These are phyloP conservation scores for Haematococcus sp. DNA, from an alignment of 139 green algal species.

Conservation along the genomic window DNA sequence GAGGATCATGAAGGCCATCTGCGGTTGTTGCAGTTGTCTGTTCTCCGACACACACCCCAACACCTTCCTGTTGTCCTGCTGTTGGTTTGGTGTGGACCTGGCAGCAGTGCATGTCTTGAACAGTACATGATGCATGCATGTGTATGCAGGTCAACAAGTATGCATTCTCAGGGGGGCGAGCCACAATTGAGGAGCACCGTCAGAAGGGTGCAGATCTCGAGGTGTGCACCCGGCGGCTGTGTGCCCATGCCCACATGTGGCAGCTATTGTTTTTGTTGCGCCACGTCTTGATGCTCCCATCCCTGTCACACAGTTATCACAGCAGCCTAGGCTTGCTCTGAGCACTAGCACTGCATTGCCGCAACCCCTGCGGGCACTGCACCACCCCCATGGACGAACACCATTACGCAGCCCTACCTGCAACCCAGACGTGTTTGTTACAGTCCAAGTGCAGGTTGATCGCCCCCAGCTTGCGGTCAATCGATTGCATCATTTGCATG, in stretches of 20 bases:
- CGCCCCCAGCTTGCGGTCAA: no score
- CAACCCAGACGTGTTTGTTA: no score
- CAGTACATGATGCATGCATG: no score
- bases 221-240: conserved; percentile 13
- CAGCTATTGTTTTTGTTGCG: neutral
- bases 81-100: no score
- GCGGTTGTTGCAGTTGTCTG: no score
- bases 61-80: no score
- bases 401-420: neutral
- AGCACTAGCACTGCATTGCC: no score
- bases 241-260: neutral
- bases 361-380: neutral
- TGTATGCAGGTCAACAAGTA: conserved; percentile 83
- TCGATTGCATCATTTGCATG: no score
- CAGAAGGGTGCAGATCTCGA: conserved; percentile 86
- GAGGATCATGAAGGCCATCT: no score
- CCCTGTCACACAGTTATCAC: neutral
- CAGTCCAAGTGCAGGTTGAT: no score
- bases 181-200: conserved; percentile 89
- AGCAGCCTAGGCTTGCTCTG: neutral
- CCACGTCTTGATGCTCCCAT: neutral
- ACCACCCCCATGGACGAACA: neutral
- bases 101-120: no score
- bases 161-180: conserved; percentile 89
- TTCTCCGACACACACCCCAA: no score